Base-by-base conservation (phyloP, 768 basidiomycete species). In the Calocera cornea region DNA sequence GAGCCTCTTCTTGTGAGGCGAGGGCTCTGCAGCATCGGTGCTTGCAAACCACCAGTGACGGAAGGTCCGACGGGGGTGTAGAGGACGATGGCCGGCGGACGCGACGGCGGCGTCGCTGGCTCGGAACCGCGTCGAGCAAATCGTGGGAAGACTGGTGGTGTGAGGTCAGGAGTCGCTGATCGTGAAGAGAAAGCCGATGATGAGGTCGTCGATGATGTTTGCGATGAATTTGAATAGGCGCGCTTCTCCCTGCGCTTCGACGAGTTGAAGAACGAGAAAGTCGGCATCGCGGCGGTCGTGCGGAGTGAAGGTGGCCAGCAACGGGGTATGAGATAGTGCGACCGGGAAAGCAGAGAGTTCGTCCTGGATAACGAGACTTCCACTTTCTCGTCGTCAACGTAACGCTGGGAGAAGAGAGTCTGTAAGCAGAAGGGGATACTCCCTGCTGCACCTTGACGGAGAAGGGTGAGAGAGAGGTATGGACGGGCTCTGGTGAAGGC, bases 391-490 rank as follows among this genome's bases (percentile, higher is more conserved):
- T 60, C 27, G 54, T 60, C 54, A 60, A 60, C 14, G 31, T 60
- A 11, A 60, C 54, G 14, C 22, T 60, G 22, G 14, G 54, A 19
- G 44, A 27, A 60, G 31, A 60, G 11, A 14, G 54, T 60, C 14
- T 60, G 54, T 60, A 60, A 60, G 31, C 54, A 60, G 54, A 60
- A 19, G 54, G 54, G 54, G 31, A 33, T 29, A 27, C 16, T 7
- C 31, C 31, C 16, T 8, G 19, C 31, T 60, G 54, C 54, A 60
- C 54, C 54, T 60, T 60, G 54, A 60, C 54, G 31, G 54, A 27
- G 49, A 60, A 60, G 54, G 22, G 54, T 60, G 54, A 60, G 54
- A 60, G 54, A 22, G 54, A 60, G 54, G 54, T 60, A 60, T 60
- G 54, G 54, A 60, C 31, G 54, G 31, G 54, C 54, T 60, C 19